These are phyloP conservation scores for Diaporthe amygdali DNA, from an alignment of 2,329 filamentous ascomycete genomes.

Conservation along the genomic window DNA sequence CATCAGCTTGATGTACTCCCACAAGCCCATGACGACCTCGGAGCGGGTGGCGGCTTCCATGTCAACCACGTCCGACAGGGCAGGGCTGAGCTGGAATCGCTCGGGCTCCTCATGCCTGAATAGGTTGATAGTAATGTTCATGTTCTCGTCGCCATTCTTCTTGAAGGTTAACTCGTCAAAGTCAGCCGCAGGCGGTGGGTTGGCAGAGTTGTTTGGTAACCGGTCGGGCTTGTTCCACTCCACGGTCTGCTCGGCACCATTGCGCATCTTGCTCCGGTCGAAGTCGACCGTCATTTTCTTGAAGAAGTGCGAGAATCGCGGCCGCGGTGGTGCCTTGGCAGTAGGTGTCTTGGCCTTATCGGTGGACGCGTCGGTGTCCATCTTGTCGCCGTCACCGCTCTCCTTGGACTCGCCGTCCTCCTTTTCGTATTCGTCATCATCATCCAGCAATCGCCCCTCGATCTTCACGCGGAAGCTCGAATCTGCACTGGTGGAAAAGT, in stretches of 20 bases:
- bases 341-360: conserved; percentile 42
- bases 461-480: conserved; percentile 91
- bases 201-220: conserved; percentile 53
- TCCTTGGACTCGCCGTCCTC: conserved; percentile 52
- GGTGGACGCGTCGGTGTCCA: conserved; percentile 34
- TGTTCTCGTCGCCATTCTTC: conserved; percentile 88
- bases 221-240: conserved; percentile 86
- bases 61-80: conserved; percentile 84
- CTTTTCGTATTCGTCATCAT: conserved; percentile 61
- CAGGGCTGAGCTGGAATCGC: conserved; percentile 78
- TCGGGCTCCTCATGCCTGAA: conserved; percentile 85
- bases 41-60: conserved; percentile 85
- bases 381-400: conserved; percentile 53
- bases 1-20: conserved; percentile 91
- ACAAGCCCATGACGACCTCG: conserved; percentile 88
- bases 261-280: conserved; percentile 65
- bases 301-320: conserved; percentile 79
- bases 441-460: conserved; percentile 82
- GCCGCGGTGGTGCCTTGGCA: conserved; percentile 47
- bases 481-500: conserved; percentile 78
- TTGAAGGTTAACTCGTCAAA: conserved; percentile 94
- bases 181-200: conserved; percentile 70
- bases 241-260: conserved; percentile 62
- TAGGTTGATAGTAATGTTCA: conserved; percentile 89
- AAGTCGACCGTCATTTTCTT: conserved; percentile 78